phyloP scores from a whole-genome alignment of 306 rosid species.

The peach (Prunus persica) region DNA sequence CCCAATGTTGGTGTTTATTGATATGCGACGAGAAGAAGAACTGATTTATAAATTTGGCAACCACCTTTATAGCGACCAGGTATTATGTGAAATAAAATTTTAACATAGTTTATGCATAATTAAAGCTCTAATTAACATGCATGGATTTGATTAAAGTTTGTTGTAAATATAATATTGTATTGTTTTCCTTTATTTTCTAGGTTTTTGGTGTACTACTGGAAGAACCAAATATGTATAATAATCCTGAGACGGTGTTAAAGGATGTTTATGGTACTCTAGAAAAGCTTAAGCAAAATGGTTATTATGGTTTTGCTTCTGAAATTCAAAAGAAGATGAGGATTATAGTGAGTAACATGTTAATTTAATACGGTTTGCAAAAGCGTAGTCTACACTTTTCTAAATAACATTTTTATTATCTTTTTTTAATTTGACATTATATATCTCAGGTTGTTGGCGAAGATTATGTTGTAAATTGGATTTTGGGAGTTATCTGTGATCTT shows the following conservation, averaged over 20 bases:
- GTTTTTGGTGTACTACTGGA: background rate
- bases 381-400: background rate
- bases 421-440: background rate
- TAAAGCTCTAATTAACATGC: no score
- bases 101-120: no score
- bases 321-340: background rate
- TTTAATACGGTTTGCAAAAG: no score
- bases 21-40: background rate
- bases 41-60: background rate
- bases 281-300: background rate
- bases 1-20: background rate
- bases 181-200: background rate
- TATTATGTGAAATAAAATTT: background rate
- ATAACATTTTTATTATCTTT: background rate
- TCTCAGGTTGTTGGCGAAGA: no score
- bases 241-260: background rate
- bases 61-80: background rate
- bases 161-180: no score
- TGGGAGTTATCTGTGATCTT: slow-evolving; percentile 6
- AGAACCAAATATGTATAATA: rapidly evolving
- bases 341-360: background rate
- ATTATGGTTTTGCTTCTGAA: background rate
- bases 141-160: no score
- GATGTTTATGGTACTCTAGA: background rate
- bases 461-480: background rate